Percentiles rank a stretch among this genome's conserved stretches.
Conservation (phyloP, 2,329 filamentous ascomycete species). For the Calonectria montana region DNA sequence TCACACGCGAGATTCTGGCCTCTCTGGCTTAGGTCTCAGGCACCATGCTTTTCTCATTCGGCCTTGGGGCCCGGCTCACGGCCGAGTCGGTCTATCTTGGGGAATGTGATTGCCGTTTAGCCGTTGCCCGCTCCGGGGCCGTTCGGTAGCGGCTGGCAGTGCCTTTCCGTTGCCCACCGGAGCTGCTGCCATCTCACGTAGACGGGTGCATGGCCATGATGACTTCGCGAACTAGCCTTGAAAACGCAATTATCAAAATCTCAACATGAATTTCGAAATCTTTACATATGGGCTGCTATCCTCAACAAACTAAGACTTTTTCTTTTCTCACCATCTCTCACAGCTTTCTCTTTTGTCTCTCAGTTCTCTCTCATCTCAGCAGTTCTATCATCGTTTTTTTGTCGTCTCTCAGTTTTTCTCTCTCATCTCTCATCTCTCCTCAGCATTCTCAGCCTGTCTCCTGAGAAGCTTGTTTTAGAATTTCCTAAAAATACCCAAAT, state of each 20-base stretch:
- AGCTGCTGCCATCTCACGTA: conserved; percentile 14
- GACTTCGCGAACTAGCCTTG: background rate
- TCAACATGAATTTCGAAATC: background rate
- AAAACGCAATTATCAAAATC: background rate
- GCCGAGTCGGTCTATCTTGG: conserved; percentile 5
- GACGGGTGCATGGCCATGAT: background rate
- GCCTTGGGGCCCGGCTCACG: background rate
- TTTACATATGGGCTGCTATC: background rate
- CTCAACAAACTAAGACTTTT: background rate
- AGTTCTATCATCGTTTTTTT: conserved; percentile 2
- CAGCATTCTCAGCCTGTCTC: conserved; percentile 12
- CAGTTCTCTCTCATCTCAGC: conserved; percentile 12
- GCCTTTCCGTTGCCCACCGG: conserved; percentile 21
- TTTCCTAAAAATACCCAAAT: background rate
- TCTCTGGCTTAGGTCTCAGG: background rate
- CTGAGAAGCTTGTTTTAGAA: background rate
- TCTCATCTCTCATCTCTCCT: conserved; percentile 10
- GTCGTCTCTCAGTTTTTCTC: conserved; percentile 2
- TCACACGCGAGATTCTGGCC: background rate
- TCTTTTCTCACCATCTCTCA: conserved; percentile 3
- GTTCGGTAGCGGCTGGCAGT: conserved; percentile 22
- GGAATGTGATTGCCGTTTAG: background rate
- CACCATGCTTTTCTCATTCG: background rate
- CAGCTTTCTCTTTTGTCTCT: conserved; percentile 20
- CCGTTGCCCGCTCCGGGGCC: conserved; percentile 16